phyloP scores from a whole-genome alignment of 202 grass and related monocot genomes.

The Panicum hallii region DNA sequence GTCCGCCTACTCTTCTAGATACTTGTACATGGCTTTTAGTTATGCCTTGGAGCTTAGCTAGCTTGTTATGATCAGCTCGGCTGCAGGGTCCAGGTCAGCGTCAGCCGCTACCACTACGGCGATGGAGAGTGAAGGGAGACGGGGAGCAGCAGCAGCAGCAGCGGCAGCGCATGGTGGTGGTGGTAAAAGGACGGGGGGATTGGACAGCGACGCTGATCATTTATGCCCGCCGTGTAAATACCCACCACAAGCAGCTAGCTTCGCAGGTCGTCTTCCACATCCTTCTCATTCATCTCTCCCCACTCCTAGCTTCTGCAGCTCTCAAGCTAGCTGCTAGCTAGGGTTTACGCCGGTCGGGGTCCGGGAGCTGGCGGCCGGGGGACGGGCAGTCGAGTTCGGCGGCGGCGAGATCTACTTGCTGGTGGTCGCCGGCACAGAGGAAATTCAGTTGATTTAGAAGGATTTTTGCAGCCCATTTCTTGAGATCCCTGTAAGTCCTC shows the following conservation, averaged over 20 bases:
- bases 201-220: constrained; percentile 59
- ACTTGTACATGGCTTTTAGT: constrained; percentile 17
- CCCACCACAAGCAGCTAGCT: constrained; percentile 52
- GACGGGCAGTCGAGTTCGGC: constrained; percentile 1
- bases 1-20: not conserved
- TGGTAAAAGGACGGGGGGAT: constrained; percentile 56
- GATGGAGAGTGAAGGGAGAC: constrained; percentile 43
- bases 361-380: not conserved
- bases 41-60: constrained; percentile 22
- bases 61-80: not conserved
- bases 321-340: constrained; percentile 40
- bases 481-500: constrained; percentile 49
- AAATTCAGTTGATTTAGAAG: constrained; percentile 22
- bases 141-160: constrained; percentile 25
- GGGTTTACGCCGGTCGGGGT: constrained; percentile 47
- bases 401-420: constrained; percentile 46
- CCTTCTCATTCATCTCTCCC: constrained; percentile 33
- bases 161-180: constrained; percentile 40
- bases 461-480: constrained; percentile 9
- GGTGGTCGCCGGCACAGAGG: not conserved
- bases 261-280: constrained; percentile 57
- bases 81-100: constrained; percentile 31
- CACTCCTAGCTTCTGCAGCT: constrained; percentile 30
- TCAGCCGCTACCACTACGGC: not conserved
- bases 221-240: constrained; percentile 45